Evolutionary conservation across 208 protist genomes (phyloP).

Genomic region (Trypanosoma cruzi): DNA sequence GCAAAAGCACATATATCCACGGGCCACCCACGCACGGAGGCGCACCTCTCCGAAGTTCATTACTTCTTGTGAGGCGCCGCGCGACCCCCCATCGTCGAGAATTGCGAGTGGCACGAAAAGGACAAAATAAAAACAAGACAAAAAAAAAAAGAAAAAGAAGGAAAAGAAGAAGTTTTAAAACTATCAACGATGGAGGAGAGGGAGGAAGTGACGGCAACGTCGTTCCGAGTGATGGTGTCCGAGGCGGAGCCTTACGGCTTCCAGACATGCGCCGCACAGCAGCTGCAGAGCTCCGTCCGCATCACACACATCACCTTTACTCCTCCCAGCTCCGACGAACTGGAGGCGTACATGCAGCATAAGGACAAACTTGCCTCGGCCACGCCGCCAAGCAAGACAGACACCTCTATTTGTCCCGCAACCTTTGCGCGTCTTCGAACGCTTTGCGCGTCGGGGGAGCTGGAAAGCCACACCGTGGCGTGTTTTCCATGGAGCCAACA

Average conservation of each 20-base stretch:
- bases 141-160: neutral
- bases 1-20: too few relatives aligned
- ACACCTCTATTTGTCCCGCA: conserved; percentile 29
- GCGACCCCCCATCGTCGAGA: neutral
- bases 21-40: neutral
- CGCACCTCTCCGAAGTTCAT: neutral
- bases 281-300: conserved; percentile 59
- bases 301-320: conserved; percentile 81
- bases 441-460: conserved; percentile 38
- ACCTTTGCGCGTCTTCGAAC: conserved; percentile 50
- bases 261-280: conserved; percentile 41
- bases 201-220: conserved; percentile 48
- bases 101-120: neutral
- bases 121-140: neutral
- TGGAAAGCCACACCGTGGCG: conserved; percentile 60
- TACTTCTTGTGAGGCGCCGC: neutral
- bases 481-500: conserved; percentile 19
- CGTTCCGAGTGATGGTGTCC: conserved; percentile 63
- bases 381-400: neutral
- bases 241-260: conserved; percentile 69
- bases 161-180: conserved; percentile 4
- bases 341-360: conserved; percentile 33
- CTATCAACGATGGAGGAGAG: conserved; percentile 26
- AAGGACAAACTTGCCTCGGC: conserved; percentile 7
- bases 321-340: conserved; percentile 52